Percentiles rank a stretch among this genome's conserved stretches.
phyloP scores from a whole-genome alignment of 2,329 filamentous ascomycete species.

The Blastomyces emzantsi region DNA sequence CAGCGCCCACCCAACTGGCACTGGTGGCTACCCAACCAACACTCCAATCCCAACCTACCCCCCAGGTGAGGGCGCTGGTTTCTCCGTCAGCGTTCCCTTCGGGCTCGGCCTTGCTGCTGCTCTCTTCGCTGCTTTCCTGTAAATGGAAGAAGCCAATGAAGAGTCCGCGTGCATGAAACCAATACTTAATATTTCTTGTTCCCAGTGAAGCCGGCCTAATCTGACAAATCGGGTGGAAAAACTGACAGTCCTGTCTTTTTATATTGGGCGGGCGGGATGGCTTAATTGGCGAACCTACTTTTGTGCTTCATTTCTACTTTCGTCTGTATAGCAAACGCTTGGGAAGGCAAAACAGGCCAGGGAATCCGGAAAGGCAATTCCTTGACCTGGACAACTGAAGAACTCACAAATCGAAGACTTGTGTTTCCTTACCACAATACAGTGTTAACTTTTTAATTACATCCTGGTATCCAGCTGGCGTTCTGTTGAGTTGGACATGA shows the following conservation, averaged over 20 bases:
- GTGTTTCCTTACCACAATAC: constrained; percentile 3
- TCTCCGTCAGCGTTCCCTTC: constrained; percentile 33
- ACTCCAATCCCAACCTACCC: not conserved
- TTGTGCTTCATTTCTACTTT: not conserved
- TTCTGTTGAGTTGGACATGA: constrained; percentile 6
- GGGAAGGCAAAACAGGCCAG: not conserved
- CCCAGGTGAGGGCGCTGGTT: constrained; percentile 20
- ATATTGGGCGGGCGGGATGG: not conserved
- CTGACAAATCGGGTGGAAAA: not conserved
- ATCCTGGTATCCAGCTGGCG: constrained; percentile 8
- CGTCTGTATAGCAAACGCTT: constrained; percentile 7
- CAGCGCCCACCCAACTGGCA: constrained; percentile 12
- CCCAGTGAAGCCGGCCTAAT: not conserved
- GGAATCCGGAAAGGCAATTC: not conserved
- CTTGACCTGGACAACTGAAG: not conserved
- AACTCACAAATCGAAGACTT: not conserved
- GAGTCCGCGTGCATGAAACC: not conserved
- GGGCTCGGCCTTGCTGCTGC: constrained; percentile 35
- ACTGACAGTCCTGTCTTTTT: not conserved
- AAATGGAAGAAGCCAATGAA: constrained; percentile 15
- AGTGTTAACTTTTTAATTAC: constrained; percentile 7
- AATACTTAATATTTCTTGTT: constrained; percentile 1
- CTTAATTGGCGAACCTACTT: constrained; percentile 1
- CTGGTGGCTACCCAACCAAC: constrained; percentile 11
- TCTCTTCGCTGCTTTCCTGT: constrained; percentile 37